Evolutionary conservation across 805 yeast species (phyloP).

Genomic region (Saturnispora gosingensis): DNA sequence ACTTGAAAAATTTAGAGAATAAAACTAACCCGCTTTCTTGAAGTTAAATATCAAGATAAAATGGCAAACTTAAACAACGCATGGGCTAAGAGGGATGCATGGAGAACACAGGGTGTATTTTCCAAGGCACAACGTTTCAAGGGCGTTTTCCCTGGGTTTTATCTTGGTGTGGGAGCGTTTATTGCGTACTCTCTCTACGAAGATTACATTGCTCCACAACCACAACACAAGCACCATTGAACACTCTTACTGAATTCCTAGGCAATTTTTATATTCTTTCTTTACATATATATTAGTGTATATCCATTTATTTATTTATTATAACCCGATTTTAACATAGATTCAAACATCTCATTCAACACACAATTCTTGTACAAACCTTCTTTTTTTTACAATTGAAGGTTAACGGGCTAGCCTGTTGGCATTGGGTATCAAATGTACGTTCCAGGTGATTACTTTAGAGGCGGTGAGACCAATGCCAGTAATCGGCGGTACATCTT

Average conservation of each 20-base stretch:
- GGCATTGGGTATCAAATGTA: not conserved
- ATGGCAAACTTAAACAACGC: slow-evolving; percentile 31
- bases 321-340: not conserved
- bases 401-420: not conserved
- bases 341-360: not conserved
- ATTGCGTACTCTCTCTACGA: slow-evolving; percentile 55
- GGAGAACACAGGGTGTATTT: slow-evolving; percentile 84
- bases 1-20: not conserved
- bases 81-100: slow-evolving; percentile 61
- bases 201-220: slow-evolving; percentile 33
- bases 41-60: slow-evolving; percentile 2
- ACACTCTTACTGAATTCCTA: not conserved
- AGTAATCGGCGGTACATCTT: not conserved
- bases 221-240: slow-evolving; percentile 8
- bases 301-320: not conserved
- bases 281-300: not conserved
- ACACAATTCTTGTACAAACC: not conserved
- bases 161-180: slow-evolving; percentile 71
- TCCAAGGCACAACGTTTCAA: slow-evolving; percentile 59
- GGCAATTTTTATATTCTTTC: slow-evolving; percentile 7
- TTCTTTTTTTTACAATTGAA: not conserved
- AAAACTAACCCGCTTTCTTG: not conserved
- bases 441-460: slow-evolving; percentile 5
- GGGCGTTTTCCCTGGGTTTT: slow-evolving; percentile 72
- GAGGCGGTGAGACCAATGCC: not conserved